phyloP scores from a whole-genome alignment of 345 rosid genomes.

The Citrus unshiu region DNA sequence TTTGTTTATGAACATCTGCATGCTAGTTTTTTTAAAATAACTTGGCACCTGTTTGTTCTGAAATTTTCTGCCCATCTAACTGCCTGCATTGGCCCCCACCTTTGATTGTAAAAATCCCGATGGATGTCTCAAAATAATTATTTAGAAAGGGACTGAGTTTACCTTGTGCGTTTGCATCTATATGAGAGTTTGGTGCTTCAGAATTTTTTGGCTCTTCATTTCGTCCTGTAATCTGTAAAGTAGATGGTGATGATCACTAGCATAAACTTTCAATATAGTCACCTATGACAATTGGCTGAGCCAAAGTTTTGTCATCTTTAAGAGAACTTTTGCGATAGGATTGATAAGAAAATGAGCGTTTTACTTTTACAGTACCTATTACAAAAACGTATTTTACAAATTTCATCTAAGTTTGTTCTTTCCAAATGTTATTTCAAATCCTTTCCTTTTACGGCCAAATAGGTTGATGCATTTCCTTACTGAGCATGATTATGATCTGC shows the following conservation, averaged over 20 bases:
- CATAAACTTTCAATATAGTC: not conserved
- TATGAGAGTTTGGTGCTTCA: slow-evolving; percentile 26
- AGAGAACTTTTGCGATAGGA: not conserved
- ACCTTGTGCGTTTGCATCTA: slow-evolving; percentile 50
- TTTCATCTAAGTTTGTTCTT: not conserved
- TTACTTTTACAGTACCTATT: not conserved
- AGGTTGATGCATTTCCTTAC: not conserved
- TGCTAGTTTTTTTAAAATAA: not conserved
- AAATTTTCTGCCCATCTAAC: not conserved
- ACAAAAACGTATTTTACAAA: not conserved
- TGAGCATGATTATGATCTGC: not conserved
- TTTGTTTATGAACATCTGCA: not conserved
- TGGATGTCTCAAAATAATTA: not conserved
- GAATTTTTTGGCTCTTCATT: slow-evolving; percentile 36
- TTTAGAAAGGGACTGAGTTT: slow-evolving; percentile 12
- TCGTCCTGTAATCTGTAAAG: slow-evolving; percentile 42
- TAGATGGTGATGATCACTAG: slow-evolving; percentile 12
- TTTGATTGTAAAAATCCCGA: not conserved
- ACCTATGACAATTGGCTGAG: not conserved
- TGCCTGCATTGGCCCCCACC: not conserved
- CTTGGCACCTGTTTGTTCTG: not conserved
- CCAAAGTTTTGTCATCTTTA: not conserved
- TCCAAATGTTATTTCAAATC: not conserved
- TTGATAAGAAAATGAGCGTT: not conserved
- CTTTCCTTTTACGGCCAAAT: not conserved